A percentile compares a stretch with the other conserved stretches of the same genome.
phyloP scores from a whole-genome alignment of 1,284 basidiomycete genomes.

The Ustilago loliicola region DNA sequence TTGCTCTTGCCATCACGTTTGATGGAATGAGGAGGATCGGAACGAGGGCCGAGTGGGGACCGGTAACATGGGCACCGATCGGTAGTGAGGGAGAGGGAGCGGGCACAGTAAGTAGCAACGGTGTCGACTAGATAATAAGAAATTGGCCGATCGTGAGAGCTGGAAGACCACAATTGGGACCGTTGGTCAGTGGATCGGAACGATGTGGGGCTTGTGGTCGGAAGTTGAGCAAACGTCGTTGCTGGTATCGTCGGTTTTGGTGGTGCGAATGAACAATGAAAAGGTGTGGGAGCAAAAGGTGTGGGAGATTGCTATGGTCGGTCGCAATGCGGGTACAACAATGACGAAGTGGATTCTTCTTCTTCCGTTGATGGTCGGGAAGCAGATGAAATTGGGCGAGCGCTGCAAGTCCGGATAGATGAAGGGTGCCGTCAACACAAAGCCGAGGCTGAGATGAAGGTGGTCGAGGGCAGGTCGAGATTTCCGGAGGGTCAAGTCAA shows the following conservation, averaged over 20 bases:
- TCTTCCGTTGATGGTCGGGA: background rate
- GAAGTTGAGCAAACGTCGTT: background rate
- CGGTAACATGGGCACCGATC: background rate
- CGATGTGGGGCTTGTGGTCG: background rate
- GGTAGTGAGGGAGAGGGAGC: background rate
- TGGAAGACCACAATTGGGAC: background rate
- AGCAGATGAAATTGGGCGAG: background rate
- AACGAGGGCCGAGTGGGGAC: conserved; percentile 14
- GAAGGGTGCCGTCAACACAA: conserved; percentile 3
- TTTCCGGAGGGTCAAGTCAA: background rate
- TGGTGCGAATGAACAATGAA: background rate
- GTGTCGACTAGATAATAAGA: background rate
- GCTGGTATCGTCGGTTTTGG: background rate
- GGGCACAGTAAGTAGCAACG: background rate
- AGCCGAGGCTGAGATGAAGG: conserved; percentile 1
- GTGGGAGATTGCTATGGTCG: too few species aligned
- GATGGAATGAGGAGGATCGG: background rate
- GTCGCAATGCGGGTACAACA: background rate
- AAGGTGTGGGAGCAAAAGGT: too few species aligned
- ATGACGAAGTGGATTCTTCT: background rate
- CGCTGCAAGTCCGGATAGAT: background rate
- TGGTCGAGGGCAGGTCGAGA: background rate
- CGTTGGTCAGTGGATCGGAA: background rate
- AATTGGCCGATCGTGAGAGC: background rate
- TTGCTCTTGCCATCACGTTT: background rate